phyloP scores from a whole-genome alignment of 192 early-diverging fungal species.

The Backusella circina region DNA sequence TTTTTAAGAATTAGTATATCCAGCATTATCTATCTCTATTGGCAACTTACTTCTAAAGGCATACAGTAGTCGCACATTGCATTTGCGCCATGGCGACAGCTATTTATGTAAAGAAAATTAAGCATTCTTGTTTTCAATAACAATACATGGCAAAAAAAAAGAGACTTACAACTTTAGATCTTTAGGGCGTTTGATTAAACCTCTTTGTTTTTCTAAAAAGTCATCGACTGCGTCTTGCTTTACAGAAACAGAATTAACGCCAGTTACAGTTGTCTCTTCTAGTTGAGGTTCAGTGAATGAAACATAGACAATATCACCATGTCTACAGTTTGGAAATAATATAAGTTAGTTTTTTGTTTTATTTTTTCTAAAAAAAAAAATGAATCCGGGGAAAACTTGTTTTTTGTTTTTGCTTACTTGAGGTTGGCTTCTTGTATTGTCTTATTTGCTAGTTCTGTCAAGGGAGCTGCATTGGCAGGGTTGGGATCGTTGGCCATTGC shows the following conservation, averaged over 20 bases:
- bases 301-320: constrained; percentile 53
- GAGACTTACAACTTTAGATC: constrained; percentile 74
- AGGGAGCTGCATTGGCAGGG: not conserved
- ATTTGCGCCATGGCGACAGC: constrained; percentile 73
- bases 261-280: not conserved
- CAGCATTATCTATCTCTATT: not conserved
- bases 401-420: not conserved
- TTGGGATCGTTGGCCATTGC: not conserved
- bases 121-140: not conserved
- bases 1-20: not conserved
- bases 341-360: not conserved
- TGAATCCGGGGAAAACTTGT: not conserved
- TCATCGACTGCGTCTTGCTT: constrained; percentile 78
- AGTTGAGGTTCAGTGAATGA: constrained; percentile 31
- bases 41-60: constrained; percentile 65
- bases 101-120: constrained; percentile 19
- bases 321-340: constrained; percentile 24
- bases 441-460: not conserved
- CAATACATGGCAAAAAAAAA: not conserved
- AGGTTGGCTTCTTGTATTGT: constrained; percentile 4
- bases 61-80: constrained; percentile 96
- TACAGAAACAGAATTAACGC: constrained; percentile 26
- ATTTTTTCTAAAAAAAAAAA: too few relatives aligned
- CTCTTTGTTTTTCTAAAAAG: constrained; percentile 74
- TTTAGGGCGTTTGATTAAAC: constrained; percentile 74